Percentiles rank a stretch among this genome's conserved stretches.
phyloP scores from a whole-genome alignment of 257 asterid species.

The Solanum bulbocastanum region DNA sequence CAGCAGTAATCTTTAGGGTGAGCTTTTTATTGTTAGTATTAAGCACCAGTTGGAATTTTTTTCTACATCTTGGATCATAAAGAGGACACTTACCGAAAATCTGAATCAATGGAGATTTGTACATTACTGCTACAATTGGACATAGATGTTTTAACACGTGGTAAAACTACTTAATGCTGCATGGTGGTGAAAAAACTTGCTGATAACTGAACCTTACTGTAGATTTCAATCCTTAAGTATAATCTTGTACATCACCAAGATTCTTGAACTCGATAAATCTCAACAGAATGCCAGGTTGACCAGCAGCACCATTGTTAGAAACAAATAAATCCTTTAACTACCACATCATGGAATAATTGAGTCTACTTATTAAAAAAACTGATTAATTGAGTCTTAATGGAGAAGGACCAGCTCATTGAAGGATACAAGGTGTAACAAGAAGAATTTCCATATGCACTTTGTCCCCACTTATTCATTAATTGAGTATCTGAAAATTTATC shows the following conservation, averaged over 20 bases:
- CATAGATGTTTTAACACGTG: not conserved
- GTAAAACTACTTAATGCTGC: not conserved
- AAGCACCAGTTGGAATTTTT: not conserved
- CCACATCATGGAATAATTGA: not conserved
- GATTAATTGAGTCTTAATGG: not conserved
- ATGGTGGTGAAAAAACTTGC: not conserved
- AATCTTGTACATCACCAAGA: not conserved
- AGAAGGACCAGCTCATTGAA: not conserved
- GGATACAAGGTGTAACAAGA: not conserved
- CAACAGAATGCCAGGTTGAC: not conserved
- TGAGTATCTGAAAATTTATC: not conserved
- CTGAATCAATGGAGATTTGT: not conserved
- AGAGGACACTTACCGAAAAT: not conserved
- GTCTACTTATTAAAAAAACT: not conserved
- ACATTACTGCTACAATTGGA: not conserved
- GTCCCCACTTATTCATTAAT: not conserved
- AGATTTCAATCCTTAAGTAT: not conserved
- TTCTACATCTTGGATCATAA: not conserved
- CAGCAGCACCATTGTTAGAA: not conserved
- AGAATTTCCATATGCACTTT: not conserved
- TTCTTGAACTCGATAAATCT: not conserved
- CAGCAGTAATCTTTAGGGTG: slow-evolving; percentile 93
- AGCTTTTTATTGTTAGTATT: slow-evolving; percentile 13
- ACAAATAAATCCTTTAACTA: not conserved
- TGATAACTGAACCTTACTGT: not conserved